Evolutionary conservation across 139 green algal species (phyloP).

Genomic region (Coelastrella sp.): DNA sequence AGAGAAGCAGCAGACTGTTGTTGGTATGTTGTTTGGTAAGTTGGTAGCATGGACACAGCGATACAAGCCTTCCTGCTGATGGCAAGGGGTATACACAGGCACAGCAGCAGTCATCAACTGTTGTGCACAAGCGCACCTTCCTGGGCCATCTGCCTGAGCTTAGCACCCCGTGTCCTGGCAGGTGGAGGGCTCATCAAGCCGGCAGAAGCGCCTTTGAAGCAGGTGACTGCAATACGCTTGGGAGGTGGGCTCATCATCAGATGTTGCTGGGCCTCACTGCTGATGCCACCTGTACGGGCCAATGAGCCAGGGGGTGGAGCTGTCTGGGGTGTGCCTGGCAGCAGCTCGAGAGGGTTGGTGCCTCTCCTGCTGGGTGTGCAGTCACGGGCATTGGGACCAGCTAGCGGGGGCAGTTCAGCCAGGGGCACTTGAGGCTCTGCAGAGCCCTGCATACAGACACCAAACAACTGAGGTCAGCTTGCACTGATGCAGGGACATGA

Average conservation of each 20-base stretch:
- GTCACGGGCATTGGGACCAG: slow-evolving; percentile 31
- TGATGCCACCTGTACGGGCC: background rate
- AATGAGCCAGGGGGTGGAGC: slow-evolving; percentile 2
- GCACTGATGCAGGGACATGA: too few relatives aligned
- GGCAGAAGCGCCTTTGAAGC: background rate
- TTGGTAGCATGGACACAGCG: too few relatives aligned
- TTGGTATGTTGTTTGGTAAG: too few relatives aligned
- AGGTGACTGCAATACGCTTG: slow-evolving; percentile 16
- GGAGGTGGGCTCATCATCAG: slow-evolving; percentile 36
- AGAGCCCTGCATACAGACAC: background rate
- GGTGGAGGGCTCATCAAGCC: slow-evolving; percentile 38
- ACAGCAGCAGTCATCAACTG: background rate
- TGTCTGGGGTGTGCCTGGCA: slow-evolving; percentile 47
- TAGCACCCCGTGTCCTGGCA: background rate
- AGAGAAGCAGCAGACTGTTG: background rate
- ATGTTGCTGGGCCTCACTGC: background rate
- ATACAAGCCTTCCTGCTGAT: too few relatives aligned
- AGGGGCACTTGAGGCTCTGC: background rate
- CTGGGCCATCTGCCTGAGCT: background rate
- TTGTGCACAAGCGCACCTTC: background rate
- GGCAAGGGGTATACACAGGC: background rate
- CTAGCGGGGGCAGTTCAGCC: slow-evolving; percentile 31
- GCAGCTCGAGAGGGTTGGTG: background rate
- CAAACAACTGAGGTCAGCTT: too few relatives aligned
- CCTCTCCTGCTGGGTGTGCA: slow-evolving; percentile 27